A percentile compares a stretch with the other conserved stretches of the same genome.
These are phyloP conservation scores for Coniosporium tulheliwenetii DNA, from an alignment of 2,329 filamentous ascomycete species.

Conservation along the genomic window DNA sequence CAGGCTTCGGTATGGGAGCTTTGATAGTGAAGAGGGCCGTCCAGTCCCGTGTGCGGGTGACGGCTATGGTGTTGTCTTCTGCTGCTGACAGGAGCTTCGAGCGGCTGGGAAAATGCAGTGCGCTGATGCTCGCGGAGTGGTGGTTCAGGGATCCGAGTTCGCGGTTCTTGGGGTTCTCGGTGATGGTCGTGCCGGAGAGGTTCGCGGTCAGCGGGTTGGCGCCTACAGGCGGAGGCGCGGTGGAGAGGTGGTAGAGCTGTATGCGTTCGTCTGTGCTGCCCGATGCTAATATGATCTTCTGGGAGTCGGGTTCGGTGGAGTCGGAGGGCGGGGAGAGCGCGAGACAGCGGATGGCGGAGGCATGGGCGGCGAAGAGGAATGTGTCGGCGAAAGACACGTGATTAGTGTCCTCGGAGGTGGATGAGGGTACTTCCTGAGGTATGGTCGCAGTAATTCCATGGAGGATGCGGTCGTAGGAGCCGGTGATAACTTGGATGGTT, in stretches of 20 bases:
- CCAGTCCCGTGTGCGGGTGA: constrained; percentile 82
- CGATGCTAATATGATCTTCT: constrained; percentile 78
- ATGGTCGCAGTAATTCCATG: constrained; percentile 79
- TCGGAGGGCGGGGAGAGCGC: constrained; percentile 65
- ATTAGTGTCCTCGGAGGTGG: constrained; percentile 5
- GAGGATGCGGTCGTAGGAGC: constrained; percentile 85
- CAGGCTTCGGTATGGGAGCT: constrained; percentile 66
- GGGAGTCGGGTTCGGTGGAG: constrained; percentile 37
- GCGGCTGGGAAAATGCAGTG: constrained; percentile 66
- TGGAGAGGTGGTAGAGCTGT: constrained; percentile 82
- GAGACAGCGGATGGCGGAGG: constrained; percentile 76
- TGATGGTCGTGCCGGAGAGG: constrained; percentile 55
- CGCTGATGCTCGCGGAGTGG: constrained; percentile 69
- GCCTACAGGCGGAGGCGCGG: constrained; percentile 37
- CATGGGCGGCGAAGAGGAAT: constrained; percentile 90
- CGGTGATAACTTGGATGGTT: constrained; percentile 78
- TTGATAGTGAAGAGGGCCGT: constrained; percentile 76
- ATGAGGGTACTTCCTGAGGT: constrained; percentile 14
- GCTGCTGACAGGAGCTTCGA: constrained; percentile 77
- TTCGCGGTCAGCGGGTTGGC: constrained; percentile 39
- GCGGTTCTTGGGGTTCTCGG: constrained; percentile 74
- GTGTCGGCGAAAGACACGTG: constrained; percentile 65
- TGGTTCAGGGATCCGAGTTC: constrained; percentile 78
- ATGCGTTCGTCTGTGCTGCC: constrained; percentile 88
- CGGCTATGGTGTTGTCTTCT: constrained; percentile 82